A percentile compares a stretch with the other conserved stretches of the same genome.
These are phyloP conservation scores for Naganishia liquefaciens DNA, from an alignment of 1,284 basidiomycete species.

Conservation along the genomic window DNA sequence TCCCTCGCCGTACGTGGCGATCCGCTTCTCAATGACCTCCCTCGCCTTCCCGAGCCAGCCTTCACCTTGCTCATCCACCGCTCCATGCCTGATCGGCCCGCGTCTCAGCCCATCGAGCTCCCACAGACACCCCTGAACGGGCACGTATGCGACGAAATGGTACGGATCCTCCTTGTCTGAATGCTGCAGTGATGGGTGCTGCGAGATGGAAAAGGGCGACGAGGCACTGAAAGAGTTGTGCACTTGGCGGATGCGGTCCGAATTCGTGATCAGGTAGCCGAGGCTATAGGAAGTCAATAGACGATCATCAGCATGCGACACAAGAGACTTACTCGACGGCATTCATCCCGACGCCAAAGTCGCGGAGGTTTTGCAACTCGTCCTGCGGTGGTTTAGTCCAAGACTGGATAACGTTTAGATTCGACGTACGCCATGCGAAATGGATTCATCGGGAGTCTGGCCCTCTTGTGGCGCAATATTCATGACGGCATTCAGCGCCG, in stretches of 20 bases:
- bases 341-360: slow-evolving; percentile 80
- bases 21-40: slow-evolving; percentile 78
- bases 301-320: slow-evolving; percentile 4
- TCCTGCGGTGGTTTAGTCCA: slow-evolving; percentile 38
- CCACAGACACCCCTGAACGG: slow-evolving; percentile 75
- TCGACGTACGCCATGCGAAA: slow-evolving; percentile 60
- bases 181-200: slow-evolving; percentile 62
- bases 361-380: slow-evolving; percentile 71
- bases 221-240: slow-evolving; percentile 77
- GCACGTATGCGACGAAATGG: slow-evolving; percentile 88
- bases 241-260: slow-evolving; percentile 78
- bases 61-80: slow-evolving; percentile 63
- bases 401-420: neutral
- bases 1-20: slow-evolving; percentile 79
- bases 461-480: slow-evolving; percentile 63
- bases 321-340: slow-evolving; percentile 59
- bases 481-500: slow-evolving; percentile 87
- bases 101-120: slow-evolving; percentile 86
- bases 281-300: slow-evolving; percentile 57
- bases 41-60: slow-evolving; percentile 79
- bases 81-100: slow-evolving; percentile 74
- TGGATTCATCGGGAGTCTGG: slow-evolving; percentile 47
- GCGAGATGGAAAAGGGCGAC: slow-evolving; percentile 76
- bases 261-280: slow-evolving; percentile 79
- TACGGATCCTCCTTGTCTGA: slow-evolving; percentile 81